Conservation (phyloP, 257 asterid genomes). For the Penstemon newberryi region DNA sequence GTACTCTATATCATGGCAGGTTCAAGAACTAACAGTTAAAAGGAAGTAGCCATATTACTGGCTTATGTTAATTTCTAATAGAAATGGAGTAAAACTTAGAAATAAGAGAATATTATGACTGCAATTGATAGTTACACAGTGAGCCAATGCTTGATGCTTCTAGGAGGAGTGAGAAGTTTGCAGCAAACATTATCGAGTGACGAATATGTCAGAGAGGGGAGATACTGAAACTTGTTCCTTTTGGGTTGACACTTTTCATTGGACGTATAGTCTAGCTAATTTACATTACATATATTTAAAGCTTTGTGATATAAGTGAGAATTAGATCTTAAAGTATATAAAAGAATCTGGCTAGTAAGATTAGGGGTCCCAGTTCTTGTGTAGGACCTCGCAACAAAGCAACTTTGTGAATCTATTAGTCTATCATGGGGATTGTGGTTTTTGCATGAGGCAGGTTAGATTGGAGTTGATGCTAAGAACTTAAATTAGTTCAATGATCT, state of each 20-base stretch:
- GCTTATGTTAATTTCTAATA: conserved; percentile 12
- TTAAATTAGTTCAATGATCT: conserved; percentile 10
- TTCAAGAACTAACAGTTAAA: conserved; percentile 1
- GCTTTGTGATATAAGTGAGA: too few species aligned
- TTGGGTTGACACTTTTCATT: neutral
- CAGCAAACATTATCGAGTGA: neutral
- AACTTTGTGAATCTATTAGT: neutral
- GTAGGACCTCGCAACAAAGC: neutral
- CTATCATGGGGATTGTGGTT: too few species aligned
- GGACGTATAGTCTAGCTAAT: neutral
- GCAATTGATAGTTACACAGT: neutral
- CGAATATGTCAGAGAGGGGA: neutral
- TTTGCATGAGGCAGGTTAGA: too few species aligned
- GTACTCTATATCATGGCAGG: neutral
- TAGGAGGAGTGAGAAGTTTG: neutral
- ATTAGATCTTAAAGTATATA: neutral
- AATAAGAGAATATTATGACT: neutral
- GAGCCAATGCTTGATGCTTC: neutral
- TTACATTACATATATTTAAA: neutral
- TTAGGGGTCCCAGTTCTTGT: neutral
- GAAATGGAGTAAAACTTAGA: conserved; percentile 4
- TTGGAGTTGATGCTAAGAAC: conserved; percentile 10
- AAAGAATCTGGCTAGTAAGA: neutral
- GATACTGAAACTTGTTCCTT: neutral
- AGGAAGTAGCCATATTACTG: neutral